phyloP scores from a whole-genome alignment of 2,329 filamentous ascomycete species.

The Fulvia fulva region DNA sequence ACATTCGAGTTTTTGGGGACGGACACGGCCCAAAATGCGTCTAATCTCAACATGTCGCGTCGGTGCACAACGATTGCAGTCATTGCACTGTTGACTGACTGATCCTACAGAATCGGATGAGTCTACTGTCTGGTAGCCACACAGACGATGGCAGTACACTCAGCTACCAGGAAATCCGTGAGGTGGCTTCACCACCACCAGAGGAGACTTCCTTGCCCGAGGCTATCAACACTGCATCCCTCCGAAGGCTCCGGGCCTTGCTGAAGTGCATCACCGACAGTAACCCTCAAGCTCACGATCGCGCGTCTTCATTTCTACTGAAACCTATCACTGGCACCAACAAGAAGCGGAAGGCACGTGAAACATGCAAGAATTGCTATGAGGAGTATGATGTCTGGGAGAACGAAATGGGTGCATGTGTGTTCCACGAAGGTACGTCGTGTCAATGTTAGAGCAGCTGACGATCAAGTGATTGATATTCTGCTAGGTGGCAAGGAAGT shows the following conservation, averaged over 20 bases:
- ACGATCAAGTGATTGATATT: too few relatives aligned
- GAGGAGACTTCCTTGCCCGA: not conserved
- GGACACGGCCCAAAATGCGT: too few relatives aligned
- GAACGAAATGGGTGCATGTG: conserved; percentile 2
- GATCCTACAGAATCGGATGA: too few relatives aligned
- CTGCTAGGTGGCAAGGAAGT: not conserved
- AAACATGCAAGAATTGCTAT: conserved; percentile 6
- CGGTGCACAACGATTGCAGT: too few relatives aligned
- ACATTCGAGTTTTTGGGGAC: too few relatives aligned
- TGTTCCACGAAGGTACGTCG: conserved; percentile 5
- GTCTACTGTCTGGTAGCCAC: too few relatives aligned
- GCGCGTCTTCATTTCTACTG: too few relatives aligned
- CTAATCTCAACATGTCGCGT: too few relatives aligned
- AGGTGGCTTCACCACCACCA: not conserved
- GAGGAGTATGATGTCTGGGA: not conserved
- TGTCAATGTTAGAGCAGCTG: too few relatives aligned
- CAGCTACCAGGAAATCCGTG: not conserved
- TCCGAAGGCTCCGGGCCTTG: not conserved
- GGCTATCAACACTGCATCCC: not conserved
- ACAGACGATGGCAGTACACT: not conserved
- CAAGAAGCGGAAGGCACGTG: conserved; percentile 7
- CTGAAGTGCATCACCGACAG: not conserved
- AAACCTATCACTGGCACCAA: not conserved
- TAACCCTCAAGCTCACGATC: not conserved
- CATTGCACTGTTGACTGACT: not conserved